Evolutionary conservation across 805 yeast species (phyloP).

Genomic region (Schwanniomyces vanrijiae): DNA sequence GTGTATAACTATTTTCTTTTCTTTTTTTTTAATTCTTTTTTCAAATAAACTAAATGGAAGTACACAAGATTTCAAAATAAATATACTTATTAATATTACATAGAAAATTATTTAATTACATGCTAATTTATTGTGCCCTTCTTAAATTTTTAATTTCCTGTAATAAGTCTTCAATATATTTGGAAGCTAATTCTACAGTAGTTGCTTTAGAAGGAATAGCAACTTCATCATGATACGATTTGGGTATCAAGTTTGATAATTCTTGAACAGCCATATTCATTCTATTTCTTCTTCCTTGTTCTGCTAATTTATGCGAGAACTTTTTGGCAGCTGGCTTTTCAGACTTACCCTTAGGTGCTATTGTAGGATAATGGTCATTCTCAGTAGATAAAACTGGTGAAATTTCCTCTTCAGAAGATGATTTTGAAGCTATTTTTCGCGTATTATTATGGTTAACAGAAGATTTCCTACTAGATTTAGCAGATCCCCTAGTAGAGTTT

Average conservation of each 20-base stretch:
- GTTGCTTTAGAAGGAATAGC: slow-evolving; percentile 87
- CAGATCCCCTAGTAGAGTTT: slow-evolving; percentile 4
- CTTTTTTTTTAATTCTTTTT: no score
- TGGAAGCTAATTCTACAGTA: slow-evolving; percentile 86
- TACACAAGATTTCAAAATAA: background rate
- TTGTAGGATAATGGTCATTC: background rate
- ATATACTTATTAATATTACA: background rate
- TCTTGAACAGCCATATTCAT: slow-evolving; percentile 86
- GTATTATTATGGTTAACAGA: slow-evolving; percentile 1
- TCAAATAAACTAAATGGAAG: no score
- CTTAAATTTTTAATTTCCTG: slow-evolving; percentile 26
- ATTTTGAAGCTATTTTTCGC: slow-evolving; percentile 6
- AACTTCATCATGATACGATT: slow-evolving; percentile 53
- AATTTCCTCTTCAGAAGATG: slow-evolving; percentile 13
- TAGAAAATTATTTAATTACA: background rate
- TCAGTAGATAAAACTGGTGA: slow-evolving; percentile 17
- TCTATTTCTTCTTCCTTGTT: slow-evolving; percentile 92
- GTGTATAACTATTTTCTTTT: no score
- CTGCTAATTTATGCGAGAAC: slow-evolving; percentile 86
- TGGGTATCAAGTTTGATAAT: slow-evolving; percentile 66
- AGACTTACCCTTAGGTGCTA: slow-evolving; percentile 8
- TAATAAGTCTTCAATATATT: slow-evolving; percentile 51
- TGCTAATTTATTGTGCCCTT: background rate
- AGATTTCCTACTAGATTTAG: slow-evolving; percentile 9
- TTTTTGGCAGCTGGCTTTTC: slow-evolving; percentile 49